These are phyloP conservation scores for Penicillium sp. DNA, from an alignment of 2,329 filamentous ascomycete genomes.

Conservation along the genomic window DNA sequence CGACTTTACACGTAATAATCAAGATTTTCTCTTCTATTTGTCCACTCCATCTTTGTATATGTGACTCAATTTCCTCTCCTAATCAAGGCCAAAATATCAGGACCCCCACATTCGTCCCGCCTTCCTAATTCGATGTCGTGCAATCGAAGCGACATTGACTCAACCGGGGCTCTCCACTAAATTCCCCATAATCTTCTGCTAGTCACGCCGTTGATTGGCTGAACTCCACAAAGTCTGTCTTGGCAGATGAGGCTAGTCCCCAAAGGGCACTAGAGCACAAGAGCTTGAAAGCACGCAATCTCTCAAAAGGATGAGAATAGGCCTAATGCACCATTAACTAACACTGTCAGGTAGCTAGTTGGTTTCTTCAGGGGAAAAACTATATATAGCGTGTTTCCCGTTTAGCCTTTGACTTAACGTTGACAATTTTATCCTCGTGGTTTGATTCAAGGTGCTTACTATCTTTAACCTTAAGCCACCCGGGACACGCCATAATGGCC, in stretches of 20 bases:
- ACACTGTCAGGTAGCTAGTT: not conserved
- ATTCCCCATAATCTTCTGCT: not conserved
- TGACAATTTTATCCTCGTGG: not conserved
- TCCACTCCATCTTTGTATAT: not conserved
- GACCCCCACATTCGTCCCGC: not conserved
- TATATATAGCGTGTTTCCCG: not conserved
- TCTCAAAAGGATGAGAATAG: not conserved
- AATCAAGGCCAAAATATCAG: not conserved
- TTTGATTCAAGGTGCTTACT: not conserved
- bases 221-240: not conserved
- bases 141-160: not conserved
- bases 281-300: constrained; percentile 5
- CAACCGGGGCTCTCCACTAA: not conserved
- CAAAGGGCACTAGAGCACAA: not conserved
- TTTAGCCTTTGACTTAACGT: not conserved
- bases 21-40: not conserved
- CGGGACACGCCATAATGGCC: constrained; percentile 7
- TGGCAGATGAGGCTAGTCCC: not conserved
- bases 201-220: not conserved
- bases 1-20: not conserved
- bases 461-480: not conserved
- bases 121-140: not conserved
- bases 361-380: not conserved
- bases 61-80: not conserved
- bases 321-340: not conserved